phyloP scores from a whole-genome alignment of 257 asterid species.

The Penstemon barbatus region DNA sequence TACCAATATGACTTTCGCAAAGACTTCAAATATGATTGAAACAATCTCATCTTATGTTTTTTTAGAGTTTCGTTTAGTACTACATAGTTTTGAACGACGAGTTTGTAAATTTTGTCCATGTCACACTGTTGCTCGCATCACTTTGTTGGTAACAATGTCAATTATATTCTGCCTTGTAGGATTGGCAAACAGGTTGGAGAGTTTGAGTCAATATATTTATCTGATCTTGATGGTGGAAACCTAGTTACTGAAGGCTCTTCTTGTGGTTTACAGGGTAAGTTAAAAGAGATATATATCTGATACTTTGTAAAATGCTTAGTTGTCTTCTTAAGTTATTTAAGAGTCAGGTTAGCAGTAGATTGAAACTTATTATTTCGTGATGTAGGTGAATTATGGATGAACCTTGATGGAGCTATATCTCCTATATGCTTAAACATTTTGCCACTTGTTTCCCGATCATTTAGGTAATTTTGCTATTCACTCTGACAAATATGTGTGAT shows the following conservation, averaged over 20 bases:
- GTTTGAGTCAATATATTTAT: constrained; percentile 65
- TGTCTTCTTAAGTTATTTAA: constrained; percentile 1
- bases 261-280: constrained; percentile 67
- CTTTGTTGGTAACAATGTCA: neutral
- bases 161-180: constrained; percentile 41
- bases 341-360: constrained; percentile 7
- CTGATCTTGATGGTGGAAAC: constrained; percentile 61
- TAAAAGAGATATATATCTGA: constrained; percentile 6
- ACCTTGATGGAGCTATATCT: constrained; percentile 87
- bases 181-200: constrained; percentile 73
- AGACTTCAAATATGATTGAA: too few relatives aligned
- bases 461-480: constrained; percentile 42
- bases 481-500: constrained; percentile 17
- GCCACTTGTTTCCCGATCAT: constrained; percentile 66
- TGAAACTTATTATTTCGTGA: constrained; percentile 20
- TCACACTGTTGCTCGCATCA: neutral
- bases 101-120: too few relatives aligned
- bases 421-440: constrained; percentile 79
- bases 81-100: too few relatives aligned
- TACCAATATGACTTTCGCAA: too few relatives aligned
- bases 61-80: too few relatives aligned
- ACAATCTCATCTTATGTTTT: too few relatives aligned
- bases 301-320: constrained; percentile 16
- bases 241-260: constrained; percentile 46
- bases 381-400: constrained; percentile 91